Percentiles rank a stretch among this genome's conserved stretches.
Conservation (phyloP, 2,329 filamentous ascomycete genomes). For the Colletotrichum salicis region DNA sequence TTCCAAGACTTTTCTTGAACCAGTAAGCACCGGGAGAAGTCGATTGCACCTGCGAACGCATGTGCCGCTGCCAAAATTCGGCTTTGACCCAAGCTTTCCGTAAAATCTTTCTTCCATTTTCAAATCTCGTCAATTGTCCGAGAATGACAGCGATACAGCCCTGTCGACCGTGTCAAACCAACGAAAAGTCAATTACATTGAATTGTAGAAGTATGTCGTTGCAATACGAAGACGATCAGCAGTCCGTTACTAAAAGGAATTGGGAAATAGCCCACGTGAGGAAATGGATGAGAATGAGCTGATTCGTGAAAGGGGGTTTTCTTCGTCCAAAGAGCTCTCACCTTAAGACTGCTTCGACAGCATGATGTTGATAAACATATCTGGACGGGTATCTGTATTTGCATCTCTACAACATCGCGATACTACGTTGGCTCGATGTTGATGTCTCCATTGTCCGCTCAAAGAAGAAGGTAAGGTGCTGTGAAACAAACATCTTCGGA, state of each 20-base stretch:
- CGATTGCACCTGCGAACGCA: neutral
- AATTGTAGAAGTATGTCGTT: neutral
- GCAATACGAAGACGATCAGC: neutral
- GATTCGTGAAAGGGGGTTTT: neutral
- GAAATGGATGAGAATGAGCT: neutral
- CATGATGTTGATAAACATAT: neutral
- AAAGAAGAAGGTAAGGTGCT: neutral
- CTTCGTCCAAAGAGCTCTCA: neutral
- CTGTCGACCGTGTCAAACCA: too few relatives aligned
- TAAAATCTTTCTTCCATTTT: neutral
- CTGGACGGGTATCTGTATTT: neutral
- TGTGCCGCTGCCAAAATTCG: neutral
- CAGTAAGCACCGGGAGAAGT: neutral
- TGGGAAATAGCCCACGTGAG: neutral
- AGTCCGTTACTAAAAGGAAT: neutral
- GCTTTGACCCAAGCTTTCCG: neutral
- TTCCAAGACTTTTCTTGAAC: too few relatives aligned
- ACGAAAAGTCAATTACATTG: too few relatives aligned
- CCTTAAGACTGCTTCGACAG: neutral
- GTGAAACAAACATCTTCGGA: neutral
- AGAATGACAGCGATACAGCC: neutral
- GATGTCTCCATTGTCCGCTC: neutral
- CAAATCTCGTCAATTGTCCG: neutral
- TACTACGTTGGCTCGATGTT: neutral
- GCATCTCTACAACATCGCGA: neutral